Conservation (phyloP, 768 basidiomycete species). For the Mycena haematopus region DNA sequence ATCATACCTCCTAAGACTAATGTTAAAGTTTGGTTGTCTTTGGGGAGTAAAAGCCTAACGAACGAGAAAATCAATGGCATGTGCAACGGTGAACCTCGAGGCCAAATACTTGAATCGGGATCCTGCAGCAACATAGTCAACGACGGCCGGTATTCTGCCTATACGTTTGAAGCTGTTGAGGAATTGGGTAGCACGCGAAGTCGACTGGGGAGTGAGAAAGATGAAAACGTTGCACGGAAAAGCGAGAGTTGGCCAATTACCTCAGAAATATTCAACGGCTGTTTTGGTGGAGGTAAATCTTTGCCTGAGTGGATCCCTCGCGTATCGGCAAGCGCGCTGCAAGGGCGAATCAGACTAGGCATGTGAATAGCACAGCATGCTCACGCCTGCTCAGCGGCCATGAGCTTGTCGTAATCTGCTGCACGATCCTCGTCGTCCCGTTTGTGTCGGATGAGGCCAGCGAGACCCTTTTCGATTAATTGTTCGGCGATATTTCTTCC, state of each 20-base stretch:
- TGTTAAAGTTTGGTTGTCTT: slow-evolving; percentile 93
- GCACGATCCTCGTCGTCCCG: slow-evolving; percentile 96
- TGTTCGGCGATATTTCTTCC: slow-evolving; percentile 91
- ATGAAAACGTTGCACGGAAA: slow-evolving; percentile 1
- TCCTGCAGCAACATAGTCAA: slow-evolving; percentile 93
- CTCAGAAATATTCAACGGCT: slow-evolving; percentile 92
- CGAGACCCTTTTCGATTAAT: slow-evolving; percentile 91
- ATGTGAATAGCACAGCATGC: slow-evolving; percentile 35
- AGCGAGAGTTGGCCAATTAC: slow-evolving; percentile 43
- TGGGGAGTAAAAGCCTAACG: slow-evolving; percentile 78
- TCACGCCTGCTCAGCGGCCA: slow-evolving; percentile 92
- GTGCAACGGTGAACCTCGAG: slow-evolving; percentile 25
- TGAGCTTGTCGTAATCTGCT: slow-evolving; percentile 94
- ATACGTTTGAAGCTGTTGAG: slow-evolving; percentile 90
- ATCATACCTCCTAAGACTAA: slow-evolving; percentile 82
- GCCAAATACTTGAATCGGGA: slow-evolving; percentile 88
- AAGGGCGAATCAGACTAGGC: slow-evolving; percentile 20
- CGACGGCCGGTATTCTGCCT: slow-evolving; percentile 82
- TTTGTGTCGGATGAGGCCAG: slow-evolving; percentile 88
- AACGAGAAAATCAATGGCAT: slow-evolving; percentile 2
- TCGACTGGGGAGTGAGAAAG: slow-evolving; percentile 50
- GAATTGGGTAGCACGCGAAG: slow-evolving; percentile 82
- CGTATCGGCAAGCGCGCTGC: slow-evolving; percentile 76
- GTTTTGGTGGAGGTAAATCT: slow-evolving; percentile 78
- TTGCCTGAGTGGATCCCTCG: slow-evolving; percentile 94